A percentile compares a stretch with the other conserved stretches of the same genome.
Evolutionary conservation across 2,329 filamentous ascomycete genomes (phyloP).

Genomic region (Penicillium sp.): DNA sequence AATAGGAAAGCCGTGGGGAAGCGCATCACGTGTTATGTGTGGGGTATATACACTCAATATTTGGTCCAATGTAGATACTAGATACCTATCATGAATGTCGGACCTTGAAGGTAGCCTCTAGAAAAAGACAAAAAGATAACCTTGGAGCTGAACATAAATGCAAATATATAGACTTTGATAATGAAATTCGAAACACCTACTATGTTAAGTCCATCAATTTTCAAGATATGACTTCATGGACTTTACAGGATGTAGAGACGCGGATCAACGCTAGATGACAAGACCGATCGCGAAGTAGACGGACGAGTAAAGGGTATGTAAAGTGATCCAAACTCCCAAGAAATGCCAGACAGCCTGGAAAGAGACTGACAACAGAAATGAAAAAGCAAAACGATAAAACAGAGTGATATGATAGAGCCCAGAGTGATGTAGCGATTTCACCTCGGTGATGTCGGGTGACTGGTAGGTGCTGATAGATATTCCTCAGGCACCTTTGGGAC

Average conservation of each 20-base stretch:
- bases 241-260: slow-evolving; percentile 1
- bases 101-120: not conserved
- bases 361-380: slow-evolving; percentile 4
- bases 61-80: not conserved
- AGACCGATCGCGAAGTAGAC: slow-evolving; percentile 3
- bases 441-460: slow-evolving; percentile 31
- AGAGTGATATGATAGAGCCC: not conserved
- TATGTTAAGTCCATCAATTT: not conserved
- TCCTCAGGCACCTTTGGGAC: slow-evolving; percentile 43
- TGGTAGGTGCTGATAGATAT: slow-evolving; percentile 35
- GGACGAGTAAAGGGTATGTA: slow-evolving; percentile 11
- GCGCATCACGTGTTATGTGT: slow-evolving; percentile 10
- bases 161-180: not conserved
- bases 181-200: not conserved
- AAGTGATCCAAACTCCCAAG: slow-evolving; percentile 13
- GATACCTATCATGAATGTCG: not conserved
- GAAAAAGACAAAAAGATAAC: not conserved
- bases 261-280: slow-evolving; percentile 3
- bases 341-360: slow-evolving; percentile 13
- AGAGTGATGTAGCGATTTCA: slow-evolving; percentile 1
- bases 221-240: not conserved
- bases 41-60: not conserved
- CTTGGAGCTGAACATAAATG: not conserved
- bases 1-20: slow-evolving; percentile 6
- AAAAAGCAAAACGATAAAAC: not conserved